Conservation (phyloP, 805 yeast genomes). For the Saturnispora bothae region DNA sequence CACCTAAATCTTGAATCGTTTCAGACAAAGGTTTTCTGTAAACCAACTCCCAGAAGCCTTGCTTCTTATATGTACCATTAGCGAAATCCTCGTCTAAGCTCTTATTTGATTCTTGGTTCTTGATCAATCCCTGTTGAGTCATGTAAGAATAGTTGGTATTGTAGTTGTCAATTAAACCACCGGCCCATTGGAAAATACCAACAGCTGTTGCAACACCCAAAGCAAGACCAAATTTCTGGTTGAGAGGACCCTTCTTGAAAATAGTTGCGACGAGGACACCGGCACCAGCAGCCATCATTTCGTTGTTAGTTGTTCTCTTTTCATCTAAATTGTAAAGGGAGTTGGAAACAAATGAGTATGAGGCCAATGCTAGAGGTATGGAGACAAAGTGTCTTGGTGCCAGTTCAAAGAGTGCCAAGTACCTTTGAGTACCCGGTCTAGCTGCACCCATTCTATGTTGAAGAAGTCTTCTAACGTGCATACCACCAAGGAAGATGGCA, state of each 20-base stretch:
- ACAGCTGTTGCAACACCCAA: constrained; percentile 33
- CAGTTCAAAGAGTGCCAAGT: constrained; percentile 24
- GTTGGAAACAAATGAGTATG: constrained; percentile 25
- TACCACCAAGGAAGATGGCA: constrained; percentile 27
- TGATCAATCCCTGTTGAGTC: constrained; percentile 29
- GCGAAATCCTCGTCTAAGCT: constrained; percentile 26
- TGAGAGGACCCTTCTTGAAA: constrained; percentile 21
- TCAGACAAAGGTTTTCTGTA: constrained; percentile 76
- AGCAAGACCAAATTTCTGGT: constrained; percentile 37
- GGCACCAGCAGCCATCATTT: constrained; percentile 21
- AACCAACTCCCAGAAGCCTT: constrained; percentile 71
- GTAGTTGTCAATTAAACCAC: constrained; percentile 35
- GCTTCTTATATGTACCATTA: constrained; percentile 29
- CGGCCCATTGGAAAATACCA: constrained; percentile 47
- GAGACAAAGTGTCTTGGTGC: constrained; percentile 24
- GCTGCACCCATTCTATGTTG: constrained; percentile 29
- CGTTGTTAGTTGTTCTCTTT: constrained; percentile 20
- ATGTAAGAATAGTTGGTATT: constrained; percentile 35
- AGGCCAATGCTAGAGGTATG: constrained; percentile 25
- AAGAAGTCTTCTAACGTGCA: constrained; percentile 27
- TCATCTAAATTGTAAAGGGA: constrained; percentile 25
- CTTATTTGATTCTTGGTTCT: constrained; percentile 30
- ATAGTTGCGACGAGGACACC: constrained; percentile 19
- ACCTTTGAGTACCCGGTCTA: constrained; percentile 29
- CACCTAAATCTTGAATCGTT: constrained; percentile 68